Evolutionary conservation across 1,284 basidiomycete genomes (phyloP).

Genomic region (Volvariella surrecta): DNA sequence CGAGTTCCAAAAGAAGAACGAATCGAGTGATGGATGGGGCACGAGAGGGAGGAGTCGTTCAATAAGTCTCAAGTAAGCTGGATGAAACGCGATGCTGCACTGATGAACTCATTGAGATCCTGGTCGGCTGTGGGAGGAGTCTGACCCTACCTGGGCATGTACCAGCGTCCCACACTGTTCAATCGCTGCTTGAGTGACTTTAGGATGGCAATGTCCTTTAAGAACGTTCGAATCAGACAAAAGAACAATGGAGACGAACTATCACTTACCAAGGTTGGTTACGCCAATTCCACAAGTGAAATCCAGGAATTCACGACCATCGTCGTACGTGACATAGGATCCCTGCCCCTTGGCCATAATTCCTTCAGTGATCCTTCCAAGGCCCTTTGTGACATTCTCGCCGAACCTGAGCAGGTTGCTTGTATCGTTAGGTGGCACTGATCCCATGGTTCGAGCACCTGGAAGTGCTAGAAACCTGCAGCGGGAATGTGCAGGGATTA

Average conservation of each 20-base stretch:
- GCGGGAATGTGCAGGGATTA: too few relatives aligned
- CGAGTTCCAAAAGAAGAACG: slow-evolving; percentile 96
- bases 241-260: slow-evolving; percentile 1
- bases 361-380: slow-evolving; percentile 60
- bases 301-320: slow-evolving; percentile 70
- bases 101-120: slow-evolving; percentile 18
- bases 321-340: slow-evolving; percentile 63
- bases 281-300: slow-evolving; percentile 87
- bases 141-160: slow-evolving; percentile 53
- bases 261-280: slow-evolving; percentile 59
- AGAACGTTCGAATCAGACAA: slow-evolving; percentile 3
- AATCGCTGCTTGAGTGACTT: slow-evolving; percentile 79
- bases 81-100: slow-evolving; percentile 76
- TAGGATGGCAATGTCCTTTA: slow-evolving; percentile 81
- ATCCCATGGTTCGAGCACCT: too few relatives aligned
- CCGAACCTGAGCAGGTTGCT: too few relatives aligned
- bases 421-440: too few relatives aligned
- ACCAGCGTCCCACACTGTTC: slow-evolving; percentile 79
- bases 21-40: slow-evolving; percentile 83
- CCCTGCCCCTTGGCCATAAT: slow-evolving; percentile 76
- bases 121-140: neutral
- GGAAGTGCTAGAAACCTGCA: too few relatives aligned
- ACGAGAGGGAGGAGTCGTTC: slow-evolving; percentile 73
- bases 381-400: slow-evolving; percentile 56
- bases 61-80: slow-evolving; percentile 71